These are phyloP conservation scores for Glaciozyma martinii DNA, from an alignment of 768 basidiomycete genomes.

Conservation along the genomic window DNA sequence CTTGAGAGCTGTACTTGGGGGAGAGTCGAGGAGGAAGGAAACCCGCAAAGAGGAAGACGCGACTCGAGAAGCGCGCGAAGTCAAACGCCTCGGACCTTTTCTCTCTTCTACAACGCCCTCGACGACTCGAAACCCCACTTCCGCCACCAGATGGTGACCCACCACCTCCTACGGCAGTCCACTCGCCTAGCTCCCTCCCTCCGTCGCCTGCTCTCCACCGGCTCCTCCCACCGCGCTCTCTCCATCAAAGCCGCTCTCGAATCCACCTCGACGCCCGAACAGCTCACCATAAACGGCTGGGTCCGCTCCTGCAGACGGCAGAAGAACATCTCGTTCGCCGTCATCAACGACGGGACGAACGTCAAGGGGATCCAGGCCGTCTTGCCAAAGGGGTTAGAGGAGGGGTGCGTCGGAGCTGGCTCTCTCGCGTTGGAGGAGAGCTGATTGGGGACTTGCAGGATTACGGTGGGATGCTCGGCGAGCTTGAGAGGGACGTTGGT, in stretches of 20 bases:
- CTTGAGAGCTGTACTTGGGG: too few species aligned
- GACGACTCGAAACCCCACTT: too few species aligned
- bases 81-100: too few species aligned
- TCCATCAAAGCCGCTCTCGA: background rate
- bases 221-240: background rate
- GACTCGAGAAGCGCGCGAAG: too few species aligned
- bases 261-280: background rate
- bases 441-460: conserved; percentile 1
- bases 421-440: background rate
- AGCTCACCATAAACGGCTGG: conserved; percentile 30
- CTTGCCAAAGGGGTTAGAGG: conserved; percentile 19
- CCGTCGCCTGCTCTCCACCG: background rate
- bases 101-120: too few species aligned
- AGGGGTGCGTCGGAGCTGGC: conserved; percentile 4
- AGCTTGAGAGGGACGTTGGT: conserved; percentile 23
- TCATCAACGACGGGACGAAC: conserved; percentile 29
- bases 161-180: conserved; percentile 8
- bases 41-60: too few species aligned
- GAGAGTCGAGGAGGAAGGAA: too few species aligned
- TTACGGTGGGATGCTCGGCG: conserved; percentile 23
- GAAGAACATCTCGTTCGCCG: conserved; percentile 33
- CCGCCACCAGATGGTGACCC: too few species aligned
- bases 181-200: background rate
- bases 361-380: conserved; percentile 31
- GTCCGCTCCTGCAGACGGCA: conserved; percentile 28